Conservation (phyloP, 495 filamentous ascomycete species). For the Penicillium subrubescens region DNA sequence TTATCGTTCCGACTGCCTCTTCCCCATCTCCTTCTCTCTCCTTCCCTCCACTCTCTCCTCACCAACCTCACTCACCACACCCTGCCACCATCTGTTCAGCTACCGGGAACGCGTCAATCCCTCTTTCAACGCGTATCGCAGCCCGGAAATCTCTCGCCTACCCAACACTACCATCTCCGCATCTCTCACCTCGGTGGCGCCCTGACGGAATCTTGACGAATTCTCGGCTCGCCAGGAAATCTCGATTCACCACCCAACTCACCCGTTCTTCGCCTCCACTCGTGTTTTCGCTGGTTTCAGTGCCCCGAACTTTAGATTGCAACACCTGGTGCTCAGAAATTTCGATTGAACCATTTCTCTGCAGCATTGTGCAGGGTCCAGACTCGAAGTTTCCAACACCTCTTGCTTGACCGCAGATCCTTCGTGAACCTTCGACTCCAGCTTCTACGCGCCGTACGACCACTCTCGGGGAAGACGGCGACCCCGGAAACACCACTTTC, state of each 20-base stretch:
- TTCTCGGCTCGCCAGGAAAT: conserved; percentile 3
- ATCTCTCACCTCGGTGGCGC: conserved; percentile 25
- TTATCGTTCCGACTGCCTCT: conserved; percentile 31
- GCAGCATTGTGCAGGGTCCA: conserved; percentile 18
- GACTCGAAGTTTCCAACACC: conserved; percentile 23
- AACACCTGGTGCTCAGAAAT: conserved; percentile 11
- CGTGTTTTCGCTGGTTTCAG: conserved; percentile 6
- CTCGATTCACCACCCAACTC: conserved; percentile 12
- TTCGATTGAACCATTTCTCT: conserved; percentile 24
- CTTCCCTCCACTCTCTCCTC: conserved; percentile 14
- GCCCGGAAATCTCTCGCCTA: conserved; percentile 5
- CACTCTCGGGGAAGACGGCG: conserved; percentile 55
- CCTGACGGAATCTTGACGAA: conserved; percentile 25
- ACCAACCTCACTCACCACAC: conserved; percentile 10
- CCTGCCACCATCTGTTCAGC: background rate
- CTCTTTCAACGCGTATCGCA: conserved; percentile 17
- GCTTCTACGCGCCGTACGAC: conserved; percentile 50
- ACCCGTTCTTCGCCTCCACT: conserved; percentile 3
- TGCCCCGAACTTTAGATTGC: conserved; percentile 19
- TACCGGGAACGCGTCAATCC: conserved; percentile 25
- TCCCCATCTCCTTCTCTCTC: conserved; percentile 17
- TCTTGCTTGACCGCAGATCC: conserved; percentile 16
- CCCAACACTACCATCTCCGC: conserved; percentile 17
- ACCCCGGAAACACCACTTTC: conserved; percentile 45
- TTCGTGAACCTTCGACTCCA: conserved; percentile 26